These are phyloP conservation scores for Solanum etuberosum DNA, from an alignment of 257 asterid species.

Conservation along the genomic window DNA sequence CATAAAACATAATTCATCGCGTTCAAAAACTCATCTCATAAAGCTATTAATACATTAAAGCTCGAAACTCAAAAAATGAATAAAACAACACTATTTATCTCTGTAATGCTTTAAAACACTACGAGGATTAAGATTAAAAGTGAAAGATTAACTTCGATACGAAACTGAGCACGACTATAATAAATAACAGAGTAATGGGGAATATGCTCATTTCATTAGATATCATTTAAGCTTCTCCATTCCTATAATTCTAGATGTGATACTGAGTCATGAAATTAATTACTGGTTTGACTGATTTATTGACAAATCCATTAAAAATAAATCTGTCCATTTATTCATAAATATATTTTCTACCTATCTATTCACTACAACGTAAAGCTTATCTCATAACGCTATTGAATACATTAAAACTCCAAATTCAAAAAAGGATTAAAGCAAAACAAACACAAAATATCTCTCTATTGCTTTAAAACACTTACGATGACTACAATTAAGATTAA, in stretches of 20 bases:
- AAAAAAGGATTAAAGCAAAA: background rate
- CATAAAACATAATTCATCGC: background rate
- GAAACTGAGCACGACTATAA: background rate
- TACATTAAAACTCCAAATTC: background rate
- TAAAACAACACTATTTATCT: background rate
- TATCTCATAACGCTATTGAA: background rate
- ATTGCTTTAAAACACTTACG: background rate
- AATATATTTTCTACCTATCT: background rate
- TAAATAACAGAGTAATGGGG: background rate
- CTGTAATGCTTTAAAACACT: background rate
- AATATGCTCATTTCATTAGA: background rate
- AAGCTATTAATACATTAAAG: background rate
- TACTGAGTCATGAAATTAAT: background rate
- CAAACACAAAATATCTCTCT: background rate
- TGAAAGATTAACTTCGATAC: background rate
- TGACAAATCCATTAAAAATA: background rate
- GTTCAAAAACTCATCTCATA: background rate
- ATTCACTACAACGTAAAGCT: background rate
- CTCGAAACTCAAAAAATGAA: background rate
- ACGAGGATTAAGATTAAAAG: background rate
- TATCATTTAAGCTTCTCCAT: background rate
- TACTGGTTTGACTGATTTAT: background rate
- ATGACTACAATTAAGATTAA: background rate
- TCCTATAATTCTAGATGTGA: rapidly evolving
- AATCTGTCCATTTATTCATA: background rate